Evolutionary conservation across 225 moss, liverwort and hornwort species (phyloP), one percentile per base, ranked within the genome.

Genomic region (Climacium dendroides): DNA sequence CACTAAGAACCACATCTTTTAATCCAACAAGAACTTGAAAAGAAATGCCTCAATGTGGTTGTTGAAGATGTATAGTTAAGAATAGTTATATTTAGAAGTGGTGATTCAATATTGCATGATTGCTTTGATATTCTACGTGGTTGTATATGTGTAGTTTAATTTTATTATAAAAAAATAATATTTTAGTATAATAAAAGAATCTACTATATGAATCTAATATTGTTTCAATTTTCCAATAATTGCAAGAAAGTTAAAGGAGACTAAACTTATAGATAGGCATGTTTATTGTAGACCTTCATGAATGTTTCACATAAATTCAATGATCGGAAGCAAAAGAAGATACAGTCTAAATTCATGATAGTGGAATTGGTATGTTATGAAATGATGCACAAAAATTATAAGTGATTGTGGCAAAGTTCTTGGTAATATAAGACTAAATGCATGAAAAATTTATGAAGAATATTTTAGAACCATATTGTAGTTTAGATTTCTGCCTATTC

Each of bases 341-440:
- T 23, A 2, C 3, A 0, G 2, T 24, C 2, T 24, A n/a, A 54
- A n/a, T 73, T 11, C 5, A 47, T 47, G 2, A 45, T 45, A 28
- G 10, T 28, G 0, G 17, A 52, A 76, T 53, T 76, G 2, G 15
- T 35, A 35, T 35, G 2, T 22, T 35, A 75, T 75, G 23, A 34
- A 50, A 75, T 8, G 11, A 75, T 1, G 4, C 7, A 6, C 0
- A 0, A 0, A 28, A 72, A 4, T 10, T 45, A 22, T 9, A 75
- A 23, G 52, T 52, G 35, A 34, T 35, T 53, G 9, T 35, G 3
- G 35, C 22, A 76, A 48, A 75, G 6, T 34, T 15, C 4, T 35
- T 53, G 9, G 22, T 75, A 13, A 54, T 29, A 11, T 4, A 30
- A 34, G 14, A 77, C 24, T 14, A 76, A n/a, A 53, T 74, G 15